Evolutionary conservation across 2,329 filamentous ascomycete genomes (phyloP).

Genomic region (Diaporthe australafricana): DNA sequence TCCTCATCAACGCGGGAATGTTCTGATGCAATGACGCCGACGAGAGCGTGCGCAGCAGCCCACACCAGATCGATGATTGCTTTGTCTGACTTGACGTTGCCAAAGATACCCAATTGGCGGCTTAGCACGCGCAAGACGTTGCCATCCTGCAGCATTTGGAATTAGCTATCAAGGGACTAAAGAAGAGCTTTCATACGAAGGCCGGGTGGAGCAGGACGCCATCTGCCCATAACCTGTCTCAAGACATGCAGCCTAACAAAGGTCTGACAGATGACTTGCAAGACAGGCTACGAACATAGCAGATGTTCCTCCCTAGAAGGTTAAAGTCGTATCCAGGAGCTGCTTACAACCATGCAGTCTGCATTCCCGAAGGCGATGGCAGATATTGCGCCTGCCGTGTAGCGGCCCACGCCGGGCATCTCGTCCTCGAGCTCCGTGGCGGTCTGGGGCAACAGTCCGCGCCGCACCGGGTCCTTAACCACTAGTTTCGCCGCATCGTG

Average conservation of each 20-base stretch:
- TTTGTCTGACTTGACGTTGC: constrained; percentile 68
- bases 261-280: no score
- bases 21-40: constrained; percentile 61
- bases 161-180: no score
- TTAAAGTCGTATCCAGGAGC: no score
- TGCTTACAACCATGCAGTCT: constrained; percentile 71
- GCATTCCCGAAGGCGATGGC: constrained; percentile 71
- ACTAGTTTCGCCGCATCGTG: constrained; percentile 67
- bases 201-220: no score
- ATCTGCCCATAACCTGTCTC: no score
- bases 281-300: no score
- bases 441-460: constrained; percentile 61
- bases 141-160: no score
- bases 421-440: constrained; percentile 59
- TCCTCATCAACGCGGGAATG: constrained; percentile 37
- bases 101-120: constrained; percentile 68
- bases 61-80: constrained; percentile 64
- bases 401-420: constrained; percentile 70
- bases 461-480: constrained; percentile 52
- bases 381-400: constrained; percentile 72
- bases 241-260: no score
- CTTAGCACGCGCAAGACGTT: constrained; percentile 72
- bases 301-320: no score
- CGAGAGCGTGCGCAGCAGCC: constrained; percentile 67
- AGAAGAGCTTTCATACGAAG: no score